Conservation (phyloP, 306 rosid species). For the Carpinus fangiana region DNA sequence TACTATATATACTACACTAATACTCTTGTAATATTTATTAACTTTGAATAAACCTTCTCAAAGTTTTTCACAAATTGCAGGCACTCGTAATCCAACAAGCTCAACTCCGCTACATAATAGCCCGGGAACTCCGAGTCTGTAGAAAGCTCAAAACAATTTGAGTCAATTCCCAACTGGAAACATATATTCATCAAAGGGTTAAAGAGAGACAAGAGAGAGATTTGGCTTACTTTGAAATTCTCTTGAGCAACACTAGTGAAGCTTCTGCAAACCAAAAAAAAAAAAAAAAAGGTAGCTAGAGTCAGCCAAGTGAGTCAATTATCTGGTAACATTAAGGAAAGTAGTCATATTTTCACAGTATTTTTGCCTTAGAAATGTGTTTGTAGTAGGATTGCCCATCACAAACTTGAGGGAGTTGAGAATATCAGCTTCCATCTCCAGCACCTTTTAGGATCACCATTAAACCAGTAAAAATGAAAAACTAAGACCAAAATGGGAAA, state of each 20-base stretch:
- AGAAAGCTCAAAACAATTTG: background rate
- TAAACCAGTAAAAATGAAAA: background rate
- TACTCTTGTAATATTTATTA: no score
- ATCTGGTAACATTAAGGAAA: background rate
- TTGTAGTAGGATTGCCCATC: conserved; percentile 79
- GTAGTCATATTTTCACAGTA: background rate
- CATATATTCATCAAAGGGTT: background rate
- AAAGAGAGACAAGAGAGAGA: background rate
- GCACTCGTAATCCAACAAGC: conserved; percentile 75
- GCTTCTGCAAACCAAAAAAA: conserved; percentile 47
- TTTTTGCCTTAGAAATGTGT: conserved; percentile 70
- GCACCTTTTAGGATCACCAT: conserved; percentile 48
- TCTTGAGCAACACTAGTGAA: conserved; percentile 56
- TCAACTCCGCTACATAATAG: conserved; percentile 78
- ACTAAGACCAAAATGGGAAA: background rate
- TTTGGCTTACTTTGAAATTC: conserved; percentile 47
- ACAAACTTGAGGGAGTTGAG: conserved; percentile 69
- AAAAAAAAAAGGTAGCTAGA: background rate
- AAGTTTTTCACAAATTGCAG: conserved; percentile 65
- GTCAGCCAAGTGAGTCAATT: background rate
- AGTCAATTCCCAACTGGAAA: background rate
- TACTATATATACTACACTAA: no score
- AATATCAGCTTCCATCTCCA: conserved; percentile 82
- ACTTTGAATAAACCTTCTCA: no score
- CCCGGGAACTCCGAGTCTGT: conserved; percentile 73